These are phyloP conservation scores for Mesembryanthemum crystallinum DNA, from an alignment of 148 eudicot species.

Conservation along the genomic window DNA sequence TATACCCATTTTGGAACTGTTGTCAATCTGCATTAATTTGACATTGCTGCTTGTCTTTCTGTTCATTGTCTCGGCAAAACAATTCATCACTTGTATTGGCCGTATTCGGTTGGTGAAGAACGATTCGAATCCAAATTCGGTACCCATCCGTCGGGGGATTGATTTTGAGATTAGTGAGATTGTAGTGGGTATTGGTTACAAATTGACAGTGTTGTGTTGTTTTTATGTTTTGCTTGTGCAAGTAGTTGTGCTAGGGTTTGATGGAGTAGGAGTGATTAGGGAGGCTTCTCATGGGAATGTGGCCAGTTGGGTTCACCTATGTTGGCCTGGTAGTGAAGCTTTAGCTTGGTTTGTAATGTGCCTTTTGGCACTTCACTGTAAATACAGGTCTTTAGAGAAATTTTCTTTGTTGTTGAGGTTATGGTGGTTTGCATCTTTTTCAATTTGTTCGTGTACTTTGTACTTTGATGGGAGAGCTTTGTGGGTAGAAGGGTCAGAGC, in stretches of 20 bases:
- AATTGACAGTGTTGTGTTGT: conserved; percentile 66
- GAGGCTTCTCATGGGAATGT: conserved; percentile 47
- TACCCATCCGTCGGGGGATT: conserved; percentile 31
- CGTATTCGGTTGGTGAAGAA: conserved; percentile 56
- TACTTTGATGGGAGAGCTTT: conserved; percentile 64
- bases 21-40: conserved; percentile 64
- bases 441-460: conserved; percentile 54
- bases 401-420: conserved; percentile 67
- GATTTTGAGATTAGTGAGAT: conserved; percentile 50
- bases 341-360: conserved; percentile 88
- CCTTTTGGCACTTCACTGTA: conserved; percentile 62
- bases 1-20: conserved; percentile 55
- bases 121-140: conserved; percentile 42
- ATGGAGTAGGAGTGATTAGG: conserved; percentile 52
- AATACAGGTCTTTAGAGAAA: conserved; percentile 54
- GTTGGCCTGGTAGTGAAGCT: conserved; percentile 67
- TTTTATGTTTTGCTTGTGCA: conserved; percentile 70
- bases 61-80: conserved; percentile 62
- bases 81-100: conserved; percentile 52
- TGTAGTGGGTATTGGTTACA: conserved; percentile 52
- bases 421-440: conserved; percentile 86
- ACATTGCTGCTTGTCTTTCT: conserved; percentile 59
- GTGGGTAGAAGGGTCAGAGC: conserved; percentile 46
- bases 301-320: conserved; percentile 44
- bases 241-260: conserved; percentile 63